phyloP scores from a whole-genome alignment of 75 land plant species.

The Cryptomeria japonica region DNA sequence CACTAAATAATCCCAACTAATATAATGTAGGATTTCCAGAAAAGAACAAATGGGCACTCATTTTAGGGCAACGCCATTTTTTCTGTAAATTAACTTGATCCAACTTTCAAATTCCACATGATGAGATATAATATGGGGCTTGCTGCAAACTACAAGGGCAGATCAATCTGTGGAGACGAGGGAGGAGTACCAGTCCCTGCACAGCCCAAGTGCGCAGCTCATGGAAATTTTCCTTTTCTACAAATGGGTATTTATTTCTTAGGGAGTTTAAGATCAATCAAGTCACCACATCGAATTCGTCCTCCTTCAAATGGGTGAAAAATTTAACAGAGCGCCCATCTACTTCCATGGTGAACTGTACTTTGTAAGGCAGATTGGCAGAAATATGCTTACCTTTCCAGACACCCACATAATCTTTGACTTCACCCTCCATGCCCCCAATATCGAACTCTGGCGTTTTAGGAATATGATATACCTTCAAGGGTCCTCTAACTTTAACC shows the following conservation, averaged over 20 bases:
- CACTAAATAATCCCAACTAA: background rate
- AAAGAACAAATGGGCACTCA: background rate
- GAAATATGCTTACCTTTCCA: constrained; percentile 82
- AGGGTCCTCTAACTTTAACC: constrained; percentile 63
- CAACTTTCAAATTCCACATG: background rate
- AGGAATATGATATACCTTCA: constrained; percentile 81
- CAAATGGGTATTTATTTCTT: constrained; percentile 3
- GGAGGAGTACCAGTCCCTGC: background rate
- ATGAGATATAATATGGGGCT: background rate
- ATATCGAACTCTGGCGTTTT: constrained; percentile 70
- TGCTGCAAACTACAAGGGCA: background rate
- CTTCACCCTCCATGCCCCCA: constrained; percentile 60
- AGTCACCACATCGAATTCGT: constrained; percentile 59
- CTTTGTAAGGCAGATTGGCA: constrained; percentile 82
- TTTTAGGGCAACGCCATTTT: background rate
- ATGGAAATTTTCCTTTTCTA: background rate
- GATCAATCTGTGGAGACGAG: background rate
- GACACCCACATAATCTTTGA: constrained; percentile 61
- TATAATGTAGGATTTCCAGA: background rate
- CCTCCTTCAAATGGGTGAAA: constrained; percentile 75
- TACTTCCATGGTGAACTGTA: constrained; percentile 47
- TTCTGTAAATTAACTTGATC: background rate
- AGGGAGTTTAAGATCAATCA: background rate
- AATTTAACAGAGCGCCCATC: constrained; percentile 62
- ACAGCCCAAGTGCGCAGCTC: background rate